Base-by-base conservation (phyloP, 441 rosid genomes). In the Brassica balearica region DNA sequence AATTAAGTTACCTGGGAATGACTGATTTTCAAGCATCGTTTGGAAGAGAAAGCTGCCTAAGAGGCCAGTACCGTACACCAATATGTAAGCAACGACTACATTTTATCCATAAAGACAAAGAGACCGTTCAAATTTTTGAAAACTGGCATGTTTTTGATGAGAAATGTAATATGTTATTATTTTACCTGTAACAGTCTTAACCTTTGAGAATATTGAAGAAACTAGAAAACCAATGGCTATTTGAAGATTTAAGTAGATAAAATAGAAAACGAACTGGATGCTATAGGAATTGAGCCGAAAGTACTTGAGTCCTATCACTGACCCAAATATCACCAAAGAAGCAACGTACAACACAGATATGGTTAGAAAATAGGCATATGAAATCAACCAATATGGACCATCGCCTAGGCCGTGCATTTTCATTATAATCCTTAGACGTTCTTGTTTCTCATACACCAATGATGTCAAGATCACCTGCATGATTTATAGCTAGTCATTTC, bases 331-430 rank as follows among this genome's bases (percentile, higher is more conserved):
- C 85, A 92, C 97, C 69, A 91, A 89, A 62, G 94, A 89, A 23
- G 88, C 34, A 80, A 89, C 87, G 83, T 95, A 93, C 22, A 88
- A 68, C 68, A 81, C 68, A 17, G 96, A 95, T 81, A 93, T 62
- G 56, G 77, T 62, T 55, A 95, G 87, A 83, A 93, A 95, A 86
- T 95, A 95, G 53, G 86, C 89, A 77, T 96, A 96, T n/a, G 98
- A 84, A 71, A 94, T 92, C 84, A 94, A 59, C 98, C 97, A 96
- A 77, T 94, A 96, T 74, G 99, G 97, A 72, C 93, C 97, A 78
- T 94, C 97, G 17, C 98, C 92, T 74, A 96, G 91, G 56, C 98
- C 98, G 1, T 96, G 99, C 99, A 96, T 94, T 87, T 94, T 94
- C 99, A 94, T 96, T 94, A 96, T 96, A 75, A 96, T 89, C 80